These are phyloP conservation scores for Symbiodinium pilosum DNA, from an alignment of 73 alveolate species.

Conservation along the genomic window DNA sequence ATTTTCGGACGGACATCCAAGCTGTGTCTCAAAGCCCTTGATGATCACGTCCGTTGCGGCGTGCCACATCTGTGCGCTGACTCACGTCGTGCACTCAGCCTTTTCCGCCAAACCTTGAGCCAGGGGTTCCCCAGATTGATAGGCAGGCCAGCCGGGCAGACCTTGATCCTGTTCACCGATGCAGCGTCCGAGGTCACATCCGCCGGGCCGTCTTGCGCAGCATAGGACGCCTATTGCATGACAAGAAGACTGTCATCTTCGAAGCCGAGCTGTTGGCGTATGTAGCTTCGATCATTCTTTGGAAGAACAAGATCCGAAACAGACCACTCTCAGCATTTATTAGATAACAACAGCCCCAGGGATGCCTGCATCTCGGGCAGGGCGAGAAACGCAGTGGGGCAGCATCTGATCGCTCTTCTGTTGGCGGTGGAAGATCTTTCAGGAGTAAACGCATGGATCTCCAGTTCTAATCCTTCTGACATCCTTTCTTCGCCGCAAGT, in stretches of 20 bases:
- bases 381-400: too few species aligned
- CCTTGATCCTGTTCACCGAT: not conserved
- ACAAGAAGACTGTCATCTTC: not conserved
- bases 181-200: not conserved
- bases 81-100: not conserved
- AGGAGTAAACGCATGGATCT: not conserved
- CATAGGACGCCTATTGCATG: not conserved
- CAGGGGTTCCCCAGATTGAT: not conserved
- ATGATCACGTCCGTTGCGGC: not conserved
- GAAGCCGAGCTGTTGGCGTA: too few species aligned
- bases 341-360: not conserved
- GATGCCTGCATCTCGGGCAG: not conserved
- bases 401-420: not conserved
- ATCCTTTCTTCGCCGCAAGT: too few species aligned
- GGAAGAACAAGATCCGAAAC: not conserved
- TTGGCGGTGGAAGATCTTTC: not conserved
- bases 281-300: not conserved
- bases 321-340: not conserved
- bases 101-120: not conserved
- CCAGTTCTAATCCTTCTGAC: too few species aligned
- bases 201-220: not conserved
- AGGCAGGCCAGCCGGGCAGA: not conserved
- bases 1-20: not conserved
- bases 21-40: not conserved
- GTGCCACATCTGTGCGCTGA: not conserved